Conservation (phyloP, 2,329 filamentous ascomycete species). For the Scleromitrula shiraiana region DNA sequence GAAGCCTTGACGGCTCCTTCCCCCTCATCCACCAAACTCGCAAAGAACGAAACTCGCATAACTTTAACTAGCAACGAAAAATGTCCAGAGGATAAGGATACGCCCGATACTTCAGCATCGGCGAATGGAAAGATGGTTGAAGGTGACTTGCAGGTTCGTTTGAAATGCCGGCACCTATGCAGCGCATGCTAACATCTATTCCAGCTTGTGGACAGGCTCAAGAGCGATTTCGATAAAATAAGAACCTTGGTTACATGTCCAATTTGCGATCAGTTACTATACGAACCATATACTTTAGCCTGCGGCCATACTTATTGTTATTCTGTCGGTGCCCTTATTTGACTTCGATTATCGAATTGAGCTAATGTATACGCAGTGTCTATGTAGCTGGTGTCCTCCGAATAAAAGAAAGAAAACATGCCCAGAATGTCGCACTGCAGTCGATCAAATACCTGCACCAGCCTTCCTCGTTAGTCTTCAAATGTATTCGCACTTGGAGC, state of each 20-base stretch:
- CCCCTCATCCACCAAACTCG: slow-evolving; percentile 3
- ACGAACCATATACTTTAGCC: slow-evolving; percentile 59
- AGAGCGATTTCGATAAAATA: slow-evolving; percentile 50
- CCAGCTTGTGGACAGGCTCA: slow-evolving; percentile 24
- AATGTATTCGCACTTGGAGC: neutral
- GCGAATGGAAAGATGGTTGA: slow-evolving; percentile 6
- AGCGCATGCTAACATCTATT: slow-evolving; percentile 8
- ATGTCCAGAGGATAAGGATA: slow-evolving; percentile 10
- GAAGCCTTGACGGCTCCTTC: no score
- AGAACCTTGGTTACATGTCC: slow-evolving; percentile 56
- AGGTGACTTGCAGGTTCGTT: slow-evolving; percentile 15
- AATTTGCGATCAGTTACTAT: slow-evolving; percentile 59
- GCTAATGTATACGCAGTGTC: slow-evolving; percentile 25
- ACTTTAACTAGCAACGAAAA: neutral
- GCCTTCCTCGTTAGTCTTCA: slow-evolving; percentile 48
- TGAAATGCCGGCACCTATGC: neutral
- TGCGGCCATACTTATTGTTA: slow-evolving; percentile 71
- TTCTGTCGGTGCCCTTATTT: slow-evolving; percentile 37
- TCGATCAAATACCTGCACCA: slow-evolving; percentile 52
- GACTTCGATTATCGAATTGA: neutral
- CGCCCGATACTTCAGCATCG: neutral
- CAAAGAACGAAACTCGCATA: slow-evolving; percentile 5
- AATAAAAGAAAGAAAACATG: slow-evolving; percentile 54
- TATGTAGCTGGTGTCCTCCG: slow-evolving; percentile 31
- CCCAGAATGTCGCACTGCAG: slow-evolving; percentile 55